A percentile compares a stretch with the other conserved stretches of the same genome.
phyloP scores from a whole-genome alignment of 23 red algal genomes.

The Gracilaria caudata region DNA sequence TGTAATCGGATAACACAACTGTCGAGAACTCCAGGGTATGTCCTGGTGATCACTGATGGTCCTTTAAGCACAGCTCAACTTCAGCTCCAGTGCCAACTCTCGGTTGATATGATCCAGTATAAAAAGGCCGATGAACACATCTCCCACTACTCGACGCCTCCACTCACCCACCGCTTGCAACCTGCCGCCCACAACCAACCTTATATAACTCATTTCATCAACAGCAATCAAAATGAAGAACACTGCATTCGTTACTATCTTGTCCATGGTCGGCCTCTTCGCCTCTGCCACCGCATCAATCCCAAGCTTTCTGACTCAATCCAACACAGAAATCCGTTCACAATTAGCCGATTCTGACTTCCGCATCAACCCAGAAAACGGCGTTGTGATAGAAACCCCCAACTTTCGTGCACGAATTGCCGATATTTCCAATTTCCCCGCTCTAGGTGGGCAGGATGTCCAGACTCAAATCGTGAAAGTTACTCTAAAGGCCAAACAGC shows the following conservation, averaged over 20 bases:
- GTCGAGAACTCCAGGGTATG: too few species aligned
- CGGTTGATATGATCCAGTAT: not conserved
- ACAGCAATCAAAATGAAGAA: not conserved
- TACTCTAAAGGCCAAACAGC: slow-evolving; percentile 33
- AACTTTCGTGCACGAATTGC: slow-evolving; percentile 62
- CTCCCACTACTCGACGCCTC: not conserved
- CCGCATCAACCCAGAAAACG: slow-evolving; percentile 25
- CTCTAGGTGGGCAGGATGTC: slow-evolving; percentile 49
- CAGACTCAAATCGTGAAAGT: slow-evolving; percentile 51
- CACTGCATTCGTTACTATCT: not conserved
- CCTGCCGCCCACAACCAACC: not conserved
- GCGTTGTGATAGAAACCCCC: slow-evolving; percentile 31
- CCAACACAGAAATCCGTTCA: not conserved
- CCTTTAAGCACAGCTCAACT: not conserved
- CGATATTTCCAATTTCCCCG: slow-evolving; percentile 57
- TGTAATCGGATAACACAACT: too few species aligned
- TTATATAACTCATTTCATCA: not conserved
- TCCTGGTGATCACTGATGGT: not conserved
- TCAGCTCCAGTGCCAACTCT: not conserved
- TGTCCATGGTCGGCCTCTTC: not conserved
- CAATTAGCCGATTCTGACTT: slow-evolving; percentile 32
- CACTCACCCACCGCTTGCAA: not conserved
- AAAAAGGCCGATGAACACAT: not conserved
- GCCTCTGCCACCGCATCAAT: not conserved
- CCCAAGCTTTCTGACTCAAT: slow-evolving; percentile 30